Evolutionary conservation across 805 yeast species (phyloP).

Genomic region (Lipomyces starkeyi): DNA sequence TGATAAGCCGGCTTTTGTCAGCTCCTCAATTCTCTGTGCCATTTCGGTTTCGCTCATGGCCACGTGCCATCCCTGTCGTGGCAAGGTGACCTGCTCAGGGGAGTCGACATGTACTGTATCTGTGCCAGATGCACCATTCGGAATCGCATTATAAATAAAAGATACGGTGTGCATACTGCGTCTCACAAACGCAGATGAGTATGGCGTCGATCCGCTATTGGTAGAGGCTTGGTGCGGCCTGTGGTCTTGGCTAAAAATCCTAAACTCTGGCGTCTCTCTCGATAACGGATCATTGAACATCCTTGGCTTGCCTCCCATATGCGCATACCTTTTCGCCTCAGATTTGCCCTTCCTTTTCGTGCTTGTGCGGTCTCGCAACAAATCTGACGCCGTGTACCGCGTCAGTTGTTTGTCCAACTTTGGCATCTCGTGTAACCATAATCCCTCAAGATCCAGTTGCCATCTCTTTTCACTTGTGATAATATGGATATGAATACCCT

Average conservation of each 20-base stretch:
- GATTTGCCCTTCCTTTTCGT: conserved; percentile 14
- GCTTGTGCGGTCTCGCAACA: conserved; percentile 5
- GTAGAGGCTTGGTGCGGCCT: neutral
- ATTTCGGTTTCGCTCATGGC: neutral
- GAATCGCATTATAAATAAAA: neutral
- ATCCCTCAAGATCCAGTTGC: conserved; percentile 70
- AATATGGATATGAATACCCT: conserved; percentile 71
- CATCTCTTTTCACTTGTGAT: conserved; percentile 72
- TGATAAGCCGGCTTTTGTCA: neutral
- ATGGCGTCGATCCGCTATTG: neutral
- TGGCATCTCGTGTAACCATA: conserved; percentile 54
- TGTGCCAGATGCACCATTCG: neutral
- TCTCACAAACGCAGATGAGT: neutral
- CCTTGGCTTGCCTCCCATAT: conserved; percentile 16
- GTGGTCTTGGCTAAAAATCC: conserved; percentile 4
- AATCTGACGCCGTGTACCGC: conserved; percentile 2
- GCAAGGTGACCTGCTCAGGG: neutral
- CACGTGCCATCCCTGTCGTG: neutral
- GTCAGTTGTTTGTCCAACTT: conserved; percentile 9
- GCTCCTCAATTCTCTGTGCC: neutral
- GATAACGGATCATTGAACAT: conserved; percentile 6
- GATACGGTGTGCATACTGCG: neutral
- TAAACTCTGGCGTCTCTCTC: conserved; percentile 21
- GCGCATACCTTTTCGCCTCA: conserved; percentile 18
- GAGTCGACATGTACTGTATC: neutral